A percentile compares a stretch with the other conserved stretches of the same genome.
Evolutionary conservation across 2,329 filamentous ascomycete genomes (phyloP).

Genomic region (Chaetothyriales sp.): DNA sequence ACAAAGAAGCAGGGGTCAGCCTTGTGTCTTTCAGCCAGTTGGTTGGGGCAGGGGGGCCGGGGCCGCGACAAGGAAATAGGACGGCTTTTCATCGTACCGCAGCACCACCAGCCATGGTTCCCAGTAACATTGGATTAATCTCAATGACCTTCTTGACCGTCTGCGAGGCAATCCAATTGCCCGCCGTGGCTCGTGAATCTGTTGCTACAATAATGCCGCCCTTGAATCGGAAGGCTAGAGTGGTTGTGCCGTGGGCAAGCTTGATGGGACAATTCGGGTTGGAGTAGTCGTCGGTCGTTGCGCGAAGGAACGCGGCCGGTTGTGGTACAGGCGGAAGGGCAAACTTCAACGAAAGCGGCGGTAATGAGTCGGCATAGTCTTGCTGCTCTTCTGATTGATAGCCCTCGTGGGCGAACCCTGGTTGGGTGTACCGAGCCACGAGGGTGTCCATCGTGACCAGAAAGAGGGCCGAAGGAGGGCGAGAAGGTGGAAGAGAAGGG

Average conservation of each 20-base stretch:
- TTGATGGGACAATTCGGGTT: slow-evolving; percentile 98
- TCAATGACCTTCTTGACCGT: slow-evolving; percentile 99
- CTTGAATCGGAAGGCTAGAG: slow-evolving; percentile 93
- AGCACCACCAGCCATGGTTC: slow-evolving; percentile 96
- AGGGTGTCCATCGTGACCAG: slow-evolving; percentile 65
- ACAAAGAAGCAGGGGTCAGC: slow-evolving; percentile 13
- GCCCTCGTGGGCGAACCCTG: slow-evolving; percentile 59
- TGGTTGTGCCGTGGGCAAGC: slow-evolving; percentile 97
- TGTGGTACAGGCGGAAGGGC: slow-evolving; percentile 73
- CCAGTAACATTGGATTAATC: slow-evolving; percentile 86
- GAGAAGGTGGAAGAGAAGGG: not conserved
- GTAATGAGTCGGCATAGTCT: slow-evolving; percentile 51
- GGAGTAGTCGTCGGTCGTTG: slow-evolving; percentile 90
- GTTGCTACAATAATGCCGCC: slow-evolving; percentile 97
- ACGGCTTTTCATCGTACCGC: slow-evolving; percentile 44
- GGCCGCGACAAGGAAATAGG: too few relatives aligned
- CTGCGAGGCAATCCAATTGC: slow-evolving; percentile 98
- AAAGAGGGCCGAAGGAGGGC: not conserved
- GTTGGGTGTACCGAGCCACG: slow-evolving; percentile 79
- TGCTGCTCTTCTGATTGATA: slow-evolving; percentile 60
- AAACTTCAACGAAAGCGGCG: slow-evolving; percentile 80
- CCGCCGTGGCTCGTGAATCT: slow-evolving; percentile 90
- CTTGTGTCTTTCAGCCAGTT: slow-evolving; percentile 3
- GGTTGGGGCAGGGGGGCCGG: too few relatives aligned
- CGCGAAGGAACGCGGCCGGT: slow-evolving; percentile 88